Percentiles rank a stretch among this genome's conserved stretches.
Evolutionary conservation across 352 stramenopile species (phyloP).

Genomic region (Phytophthora rubi): DNA sequence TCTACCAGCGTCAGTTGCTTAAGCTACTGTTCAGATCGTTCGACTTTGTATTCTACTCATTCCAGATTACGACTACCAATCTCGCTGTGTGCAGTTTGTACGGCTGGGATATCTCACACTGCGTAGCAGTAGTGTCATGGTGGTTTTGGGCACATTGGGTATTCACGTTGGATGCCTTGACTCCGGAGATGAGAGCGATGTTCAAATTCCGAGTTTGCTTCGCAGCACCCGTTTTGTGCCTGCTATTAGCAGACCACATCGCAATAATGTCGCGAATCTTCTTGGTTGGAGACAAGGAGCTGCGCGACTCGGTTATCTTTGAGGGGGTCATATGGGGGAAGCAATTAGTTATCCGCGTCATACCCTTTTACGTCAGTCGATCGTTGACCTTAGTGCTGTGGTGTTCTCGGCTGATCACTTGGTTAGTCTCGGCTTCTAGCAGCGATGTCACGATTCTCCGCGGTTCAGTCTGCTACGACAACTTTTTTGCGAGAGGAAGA

Average conservation of each 20-base stretch:
- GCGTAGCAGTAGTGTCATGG: conserved; percentile 22
- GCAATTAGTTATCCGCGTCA: conserved; percentile 13
- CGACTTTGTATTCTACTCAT: conserved; percentile 44
- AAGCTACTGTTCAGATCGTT: conserved; percentile 37
- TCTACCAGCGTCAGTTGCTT: conserved; percentile 39
- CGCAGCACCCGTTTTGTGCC: conserved; percentile 4
- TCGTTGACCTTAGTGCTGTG: conserved; percentile 25
- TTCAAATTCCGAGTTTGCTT: conserved; percentile 18
- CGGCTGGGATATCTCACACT: conserved; percentile 16
- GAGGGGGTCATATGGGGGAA: conserved; percentile 19
- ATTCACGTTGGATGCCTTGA: conserved; percentile 45
- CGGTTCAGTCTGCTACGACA: conserved; percentile 40
- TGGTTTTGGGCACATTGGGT: conserved; percentile 46
- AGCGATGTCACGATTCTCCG: conserved; percentile 33
- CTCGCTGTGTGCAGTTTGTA: conserved; percentile 35
- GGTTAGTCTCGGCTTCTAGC: conserved; percentile 15
- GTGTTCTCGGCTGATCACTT: conserved; percentile 17
- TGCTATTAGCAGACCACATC: conserved; percentile 20
- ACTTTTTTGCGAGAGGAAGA: conserved; percentile 30
- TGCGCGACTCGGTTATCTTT: conserved; percentile 19
- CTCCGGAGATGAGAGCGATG: conserved; percentile 33
- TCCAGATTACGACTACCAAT: conserved; percentile 33
- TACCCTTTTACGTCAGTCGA: conserved; percentile 28
- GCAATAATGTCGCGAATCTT: conserved; percentile 21
- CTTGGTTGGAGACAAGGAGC: not conserved